Evolutionary conservation across 1,284 basidiomycete genomes (phyloP).

Genomic region (Ceratobasidium sp.): DNA sequence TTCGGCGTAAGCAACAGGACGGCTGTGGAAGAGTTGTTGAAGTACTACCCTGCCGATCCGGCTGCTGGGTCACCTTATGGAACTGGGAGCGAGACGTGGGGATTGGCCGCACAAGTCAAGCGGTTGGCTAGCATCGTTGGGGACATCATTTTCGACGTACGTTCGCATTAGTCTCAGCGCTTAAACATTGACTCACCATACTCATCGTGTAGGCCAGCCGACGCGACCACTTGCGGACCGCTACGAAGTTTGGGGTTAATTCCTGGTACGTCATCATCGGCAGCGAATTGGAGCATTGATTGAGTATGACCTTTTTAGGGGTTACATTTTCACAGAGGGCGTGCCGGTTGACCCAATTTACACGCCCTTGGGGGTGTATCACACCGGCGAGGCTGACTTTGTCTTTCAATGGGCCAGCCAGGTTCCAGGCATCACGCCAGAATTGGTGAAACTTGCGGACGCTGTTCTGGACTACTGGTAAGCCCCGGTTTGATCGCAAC

Average conservation of each 20-base stretch:
- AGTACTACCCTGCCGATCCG: constrained; percentile 29
- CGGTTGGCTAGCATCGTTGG: constrained; percentile 17
- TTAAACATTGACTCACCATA: background rate
- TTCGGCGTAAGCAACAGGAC: constrained; percentile 3
- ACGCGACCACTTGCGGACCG: constrained; percentile 10
- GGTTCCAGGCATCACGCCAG: background rate
- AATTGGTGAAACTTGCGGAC: background rate
- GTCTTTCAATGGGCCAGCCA: background rate
- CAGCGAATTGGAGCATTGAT: background rate
- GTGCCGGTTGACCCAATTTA: background rate
- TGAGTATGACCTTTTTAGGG: constrained; percentile 3
- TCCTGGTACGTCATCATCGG: background rate
- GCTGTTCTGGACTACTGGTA: constrained; percentile 9
- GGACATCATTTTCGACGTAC: constrained; percentile 31
- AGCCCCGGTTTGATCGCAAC: background rate
- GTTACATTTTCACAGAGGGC: background rate
- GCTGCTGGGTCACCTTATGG: constrained; percentile 36
- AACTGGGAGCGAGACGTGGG: constrained; percentile 27
- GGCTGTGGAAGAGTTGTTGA: constrained; percentile 17
- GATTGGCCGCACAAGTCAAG: constrained; percentile 20
- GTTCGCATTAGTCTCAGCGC: background rate
- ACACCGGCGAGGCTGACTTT: constrained; percentile 3
- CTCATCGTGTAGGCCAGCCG: background rate
- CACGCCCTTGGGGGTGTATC: constrained; percentile 10
- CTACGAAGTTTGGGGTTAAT: constrained; percentile 3